Base-by-base conservation (phyloP, 179 eudicot genomes). In the Silene noctiflora region DNA sequence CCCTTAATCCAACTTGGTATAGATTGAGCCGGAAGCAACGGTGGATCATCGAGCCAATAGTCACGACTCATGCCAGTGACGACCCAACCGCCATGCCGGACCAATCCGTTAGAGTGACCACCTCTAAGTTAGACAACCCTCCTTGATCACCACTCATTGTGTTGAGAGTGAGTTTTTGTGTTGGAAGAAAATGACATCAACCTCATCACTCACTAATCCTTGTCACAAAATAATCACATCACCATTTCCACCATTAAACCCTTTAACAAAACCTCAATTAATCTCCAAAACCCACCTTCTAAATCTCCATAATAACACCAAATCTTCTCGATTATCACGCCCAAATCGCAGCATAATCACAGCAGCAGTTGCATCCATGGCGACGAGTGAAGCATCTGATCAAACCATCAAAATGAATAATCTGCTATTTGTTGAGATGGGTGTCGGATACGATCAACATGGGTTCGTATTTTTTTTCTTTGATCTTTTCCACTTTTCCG, bases 361-460 rank as follows among this genome's bases (percentile, higher is more conserved):
- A 70, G 7, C 74, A 71, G 6, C 33, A 25, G 39, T n/a, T 24
- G 21, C 62, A 27, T 70, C 81, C 16, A 59, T 73, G 1, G 76
- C 81, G 67, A 42, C 86, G 46, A 71, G 67, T 63, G 76, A 83
- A 80, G 75, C 80, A 80, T 73, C 83, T 65, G 82, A 81, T 51
- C 83, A 62, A 35, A 81, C 61, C 55, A 83, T 86, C 56, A 69
- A 53, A 53, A 74, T 83, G 71, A 87, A 87, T 62, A 89, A 78
- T 68, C 91, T 93, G 72, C 83, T 95, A 65, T 95, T 95, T 67
- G 99, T 95, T 25, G 99, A 95, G 81, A 95, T 95, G 99, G 99
- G 99, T 56, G 99, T 95, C 33, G 99, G 99, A 25, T 95, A 95
- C 58, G 96, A 95, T 79, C 99, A 95, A 81, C 97, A 93, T 69